Conservation (phyloP, 495 filamentous ascomycete genomes). For the Schizothecium vesticola region DNA sequence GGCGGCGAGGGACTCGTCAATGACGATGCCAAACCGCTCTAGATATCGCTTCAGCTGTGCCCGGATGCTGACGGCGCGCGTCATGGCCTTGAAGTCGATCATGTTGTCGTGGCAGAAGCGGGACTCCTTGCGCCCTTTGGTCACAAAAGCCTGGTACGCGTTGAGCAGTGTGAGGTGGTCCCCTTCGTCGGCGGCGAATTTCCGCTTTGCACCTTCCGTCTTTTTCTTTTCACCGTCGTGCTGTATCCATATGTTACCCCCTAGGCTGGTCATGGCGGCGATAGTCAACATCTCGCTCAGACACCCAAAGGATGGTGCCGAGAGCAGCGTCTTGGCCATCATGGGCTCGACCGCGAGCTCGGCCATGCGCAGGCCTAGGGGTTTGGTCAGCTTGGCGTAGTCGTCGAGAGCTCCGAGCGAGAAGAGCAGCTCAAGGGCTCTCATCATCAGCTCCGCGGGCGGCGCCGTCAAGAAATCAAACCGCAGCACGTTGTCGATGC, state of each 20-base stretch:
- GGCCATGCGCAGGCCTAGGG: conserved; percentile 85
- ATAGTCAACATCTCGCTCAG: conserved; percentile 83
- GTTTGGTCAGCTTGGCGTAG: conserved; percentile 86
- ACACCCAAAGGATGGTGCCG: conserved; percentile 70
- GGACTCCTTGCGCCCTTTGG: conserved; percentile 75
- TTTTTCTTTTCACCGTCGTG: conserved; percentile 69
- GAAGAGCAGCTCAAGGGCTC: conserved; percentile 84
- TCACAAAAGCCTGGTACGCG: conserved; percentile 85
- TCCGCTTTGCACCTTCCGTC: conserved; percentile 65
- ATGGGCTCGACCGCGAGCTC: conserved; percentile 93
- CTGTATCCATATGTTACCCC: conserved; percentile 75
- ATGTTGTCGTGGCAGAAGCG: conserved; percentile 84
- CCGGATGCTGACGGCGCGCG: conserved; percentile 77
- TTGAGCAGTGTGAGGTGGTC: conserved; percentile 95
- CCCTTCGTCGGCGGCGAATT: conserved; percentile 89
- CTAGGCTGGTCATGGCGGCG: conserved; percentile 88
- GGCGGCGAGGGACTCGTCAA: conserved; percentile 51
- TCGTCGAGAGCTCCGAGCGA: conserved; percentile 84
- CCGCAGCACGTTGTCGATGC: conserved; percentile 89
- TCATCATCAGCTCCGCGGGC: conserved; percentile 79
- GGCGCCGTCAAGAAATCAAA: conserved; percentile 89
- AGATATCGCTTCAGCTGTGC: conserved; percentile 82
- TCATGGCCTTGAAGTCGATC: conserved; percentile 79
- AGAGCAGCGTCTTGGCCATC: conserved; percentile 87
- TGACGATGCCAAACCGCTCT: conserved; percentile 72